Evolutionary conservation across 495 filamentous ascomycete genomes (phyloP).

Genomic region (Pyronema domesticum): DNA sequence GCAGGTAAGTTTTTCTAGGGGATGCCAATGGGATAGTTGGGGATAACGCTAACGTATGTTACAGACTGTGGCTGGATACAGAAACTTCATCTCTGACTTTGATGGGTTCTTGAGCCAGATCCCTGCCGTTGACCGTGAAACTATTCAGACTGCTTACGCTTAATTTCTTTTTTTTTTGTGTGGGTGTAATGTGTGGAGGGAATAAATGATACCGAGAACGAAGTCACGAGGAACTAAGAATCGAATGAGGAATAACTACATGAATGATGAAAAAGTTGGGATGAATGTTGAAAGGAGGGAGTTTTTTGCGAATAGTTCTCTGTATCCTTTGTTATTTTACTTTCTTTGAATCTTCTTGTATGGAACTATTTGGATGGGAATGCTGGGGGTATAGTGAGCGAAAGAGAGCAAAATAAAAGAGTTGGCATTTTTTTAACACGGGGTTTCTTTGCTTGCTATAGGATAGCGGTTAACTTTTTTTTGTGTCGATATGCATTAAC

Average conservation of each 20-base stretch:
- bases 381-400: not conserved
- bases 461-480: not conserved
- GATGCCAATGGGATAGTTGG: not conserved
- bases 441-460: not conserved
- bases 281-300: not conserved
- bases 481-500: not conserved
- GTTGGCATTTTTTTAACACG: not conserved
- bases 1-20: conserved; percentile 26
- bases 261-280: not conserved
- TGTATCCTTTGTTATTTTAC: not conserved
- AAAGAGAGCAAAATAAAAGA: not conserved
- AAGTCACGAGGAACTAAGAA: not conserved
- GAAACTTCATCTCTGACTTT: conserved; percentile 70
- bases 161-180: not conserved
- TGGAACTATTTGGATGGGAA: not conserved
- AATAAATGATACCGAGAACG: too few species aligned
- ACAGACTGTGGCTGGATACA: conserved; percentile 67
- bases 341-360: not conserved
- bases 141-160: not conserved
- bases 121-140: conserved; percentile 42
- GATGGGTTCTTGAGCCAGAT: conserved; percentile 57
- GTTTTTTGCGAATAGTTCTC: not conserved
- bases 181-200: not conserved
- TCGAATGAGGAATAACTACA: not conserved
- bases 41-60: conserved; percentile 25